Evolutionary conservation across 805 yeast species (phyloP).

Genomic region (Jamesozyma piceae): DNA sequence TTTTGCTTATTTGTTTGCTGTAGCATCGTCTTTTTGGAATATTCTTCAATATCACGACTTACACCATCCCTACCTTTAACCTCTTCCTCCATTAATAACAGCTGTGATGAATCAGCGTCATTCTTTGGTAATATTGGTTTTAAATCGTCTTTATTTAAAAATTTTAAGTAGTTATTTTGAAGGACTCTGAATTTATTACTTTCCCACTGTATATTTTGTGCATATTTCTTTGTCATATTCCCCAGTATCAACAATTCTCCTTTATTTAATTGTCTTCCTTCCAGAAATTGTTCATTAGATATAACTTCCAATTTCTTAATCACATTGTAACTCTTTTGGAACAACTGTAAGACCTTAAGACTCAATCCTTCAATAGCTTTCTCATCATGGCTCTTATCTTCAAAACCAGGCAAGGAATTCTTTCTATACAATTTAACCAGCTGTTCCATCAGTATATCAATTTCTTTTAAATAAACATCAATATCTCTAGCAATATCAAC

Average conservation of each 20-base stretch:
- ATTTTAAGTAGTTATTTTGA: constrained; percentile 82
- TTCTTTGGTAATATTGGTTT: constrained; percentile 34
- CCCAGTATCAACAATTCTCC: constrained; percentile 58
- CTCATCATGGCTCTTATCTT: constrained; percentile 70
- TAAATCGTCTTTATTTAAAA: constrained; percentile 70
- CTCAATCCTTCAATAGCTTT: constrained; percentile 71
- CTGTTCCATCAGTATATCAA: constrained; percentile 46
- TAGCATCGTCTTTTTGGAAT: constrained; percentile 27
- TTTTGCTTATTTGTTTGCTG: constrained; percentile 25
- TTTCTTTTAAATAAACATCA: constrained; percentile 48
- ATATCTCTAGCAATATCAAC: constrained; percentile 65
- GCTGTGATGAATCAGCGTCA: constrained; percentile 16
- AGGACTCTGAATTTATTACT: constrained; percentile 74
- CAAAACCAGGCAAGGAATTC: constrained; percentile 78
- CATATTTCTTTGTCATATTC: constrained; percentile 77
- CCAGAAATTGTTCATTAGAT: constrained; percentile 31
- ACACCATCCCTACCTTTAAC: constrained; percentile 23
- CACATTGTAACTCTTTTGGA: constrained; percentile 69
- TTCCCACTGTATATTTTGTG: constrained; percentile 69
- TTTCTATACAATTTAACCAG: constrained; percentile 67
- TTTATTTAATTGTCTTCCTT: constrained; percentile 27
- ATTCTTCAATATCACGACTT: constrained; percentile 29
- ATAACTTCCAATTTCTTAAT: constrained; percentile 56
- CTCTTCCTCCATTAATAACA: constrained; percentile 28
- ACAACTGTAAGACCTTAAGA: constrained; percentile 59